phyloP scores from a whole-genome alignment of 345 rosid genomes.

The Eutrema japonicum region DNA sequence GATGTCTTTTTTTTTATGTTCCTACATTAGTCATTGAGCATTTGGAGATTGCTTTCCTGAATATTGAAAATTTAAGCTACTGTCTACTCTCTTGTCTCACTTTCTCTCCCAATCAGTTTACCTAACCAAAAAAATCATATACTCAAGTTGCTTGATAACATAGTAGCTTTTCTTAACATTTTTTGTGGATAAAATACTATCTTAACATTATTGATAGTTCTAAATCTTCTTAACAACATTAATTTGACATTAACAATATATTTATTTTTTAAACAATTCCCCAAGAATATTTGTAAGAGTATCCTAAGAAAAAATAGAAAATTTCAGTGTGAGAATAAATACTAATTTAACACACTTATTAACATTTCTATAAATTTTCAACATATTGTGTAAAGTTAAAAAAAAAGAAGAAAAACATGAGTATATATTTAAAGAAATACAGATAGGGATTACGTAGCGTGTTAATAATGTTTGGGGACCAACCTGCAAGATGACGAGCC shows the following conservation, averaged over 20 bases:
- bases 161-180: neutral
- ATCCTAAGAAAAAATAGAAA: no score
- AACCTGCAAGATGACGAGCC: slow-evolving; percentile 34
- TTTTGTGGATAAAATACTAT: no score
- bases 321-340: neutral
- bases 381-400: neutral
- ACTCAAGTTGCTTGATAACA: neutral
- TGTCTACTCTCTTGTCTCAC: slow-evolving; percentile 12
- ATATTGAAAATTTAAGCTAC: no score
- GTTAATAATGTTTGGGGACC: slow-evolving; percentile 37
- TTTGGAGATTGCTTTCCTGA: slow-evolving; percentile 4
- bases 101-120: neutral
- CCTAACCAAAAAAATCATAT: neutral
- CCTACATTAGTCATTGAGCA: slow-evolving; percentile 12
- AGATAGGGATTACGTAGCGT: slow-evolving; percentile 26
- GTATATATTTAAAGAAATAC: neutral
- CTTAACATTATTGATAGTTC: neutral
- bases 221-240: slow-evolving; percentile 1
- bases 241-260: neutral
- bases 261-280: neutral
- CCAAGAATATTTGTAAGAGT: neutral
- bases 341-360: neutral
- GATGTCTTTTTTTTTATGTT: neutral
- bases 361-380: neutral
- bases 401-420: no score